These are phyloP conservation scores for Middelhovenomyces tepae DNA, from an alignment of 805 yeast genomes.

Conservation along the genomic window DNA sequence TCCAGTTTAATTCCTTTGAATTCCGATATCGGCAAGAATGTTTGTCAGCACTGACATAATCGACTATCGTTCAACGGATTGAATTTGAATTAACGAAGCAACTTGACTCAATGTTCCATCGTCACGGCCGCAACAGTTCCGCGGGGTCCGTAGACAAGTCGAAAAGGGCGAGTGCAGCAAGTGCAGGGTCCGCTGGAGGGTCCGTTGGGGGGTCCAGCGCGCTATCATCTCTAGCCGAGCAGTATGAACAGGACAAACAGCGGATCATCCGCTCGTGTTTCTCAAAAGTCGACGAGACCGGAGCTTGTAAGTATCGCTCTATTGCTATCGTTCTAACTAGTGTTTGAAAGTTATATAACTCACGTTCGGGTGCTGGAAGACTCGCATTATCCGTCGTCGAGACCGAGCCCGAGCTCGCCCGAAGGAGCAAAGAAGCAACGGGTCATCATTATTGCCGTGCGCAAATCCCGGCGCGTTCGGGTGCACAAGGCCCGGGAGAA, in stretches of 20 bases:
- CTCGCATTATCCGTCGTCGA: constrained; percentile 53
- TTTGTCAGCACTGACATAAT: no score
- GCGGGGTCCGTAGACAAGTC: no score
- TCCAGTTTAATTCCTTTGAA: no score
- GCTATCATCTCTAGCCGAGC: constrained; percentile 40
- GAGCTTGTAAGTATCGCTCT: constrained; percentile 27
- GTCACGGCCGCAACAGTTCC: no score
- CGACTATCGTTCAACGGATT: no score
- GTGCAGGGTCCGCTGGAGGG: no score
- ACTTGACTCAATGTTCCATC: no score
- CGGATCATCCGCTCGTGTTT: constrained; percentile 43
- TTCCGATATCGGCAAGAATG: no score
- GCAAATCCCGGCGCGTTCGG: constrained; percentile 57
- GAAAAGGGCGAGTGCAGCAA: no score
- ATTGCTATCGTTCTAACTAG: constrained; percentile 12
- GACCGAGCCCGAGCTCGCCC: constrained; percentile 53
- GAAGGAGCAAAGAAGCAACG: constrained; percentile 42
- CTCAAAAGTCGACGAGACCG: constrained; percentile 31
- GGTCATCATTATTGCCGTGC: constrained; percentile 42
- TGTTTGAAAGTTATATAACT: constrained; percentile 54
- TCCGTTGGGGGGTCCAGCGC: no score
- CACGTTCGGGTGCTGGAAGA: constrained; percentile 73
- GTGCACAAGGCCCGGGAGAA: constrained; percentile 83
- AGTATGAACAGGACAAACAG: constrained; percentile 47
- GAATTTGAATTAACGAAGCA: no score